Conservation (phyloP, 805 yeast genomes). For the Soucietia sequanensis region DNA sequence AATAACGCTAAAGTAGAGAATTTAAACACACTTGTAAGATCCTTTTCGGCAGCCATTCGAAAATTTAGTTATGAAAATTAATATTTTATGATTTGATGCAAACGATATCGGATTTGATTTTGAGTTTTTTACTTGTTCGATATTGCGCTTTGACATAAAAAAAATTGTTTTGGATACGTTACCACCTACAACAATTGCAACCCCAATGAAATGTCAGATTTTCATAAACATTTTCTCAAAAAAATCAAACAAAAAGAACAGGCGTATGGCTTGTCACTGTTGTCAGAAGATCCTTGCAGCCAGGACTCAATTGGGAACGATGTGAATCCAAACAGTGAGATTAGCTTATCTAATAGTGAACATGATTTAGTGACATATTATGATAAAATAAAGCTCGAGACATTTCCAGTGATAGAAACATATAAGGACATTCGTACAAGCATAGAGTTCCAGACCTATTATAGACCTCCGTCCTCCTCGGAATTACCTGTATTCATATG, state of each 20-base stretch:
- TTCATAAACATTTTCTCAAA: constrained; percentile 25
- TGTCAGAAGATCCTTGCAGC: constrained; percentile 20
- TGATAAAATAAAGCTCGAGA: background rate
- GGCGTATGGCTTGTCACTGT: constrained; percentile 17
- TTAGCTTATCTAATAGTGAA: too few relatives aligned
- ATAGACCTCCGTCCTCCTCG: constrained; percentile 44
- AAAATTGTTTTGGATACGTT: background rate
- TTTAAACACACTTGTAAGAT: constrained; percentile 19
- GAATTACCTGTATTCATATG: constrained; percentile 61
- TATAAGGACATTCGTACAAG: too few relatives aligned
- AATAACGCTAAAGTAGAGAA: constrained; percentile 36
- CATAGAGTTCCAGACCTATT: constrained; percentile 47
- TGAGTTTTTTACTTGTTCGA: background rate
- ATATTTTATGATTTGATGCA: too few relatives aligned
- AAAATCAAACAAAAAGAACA: constrained; percentile 22
- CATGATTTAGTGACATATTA: too few relatives aligned
- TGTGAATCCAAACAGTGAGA: too few relatives aligned
- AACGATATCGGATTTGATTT: too few relatives aligned
- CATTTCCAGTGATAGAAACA: background rate
- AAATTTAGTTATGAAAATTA: too few relatives aligned
- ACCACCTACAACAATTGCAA: too few relatives aligned
- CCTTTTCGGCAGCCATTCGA: constrained; percentile 5
- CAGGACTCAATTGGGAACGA: too few relatives aligned
- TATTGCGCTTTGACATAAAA: background rate
- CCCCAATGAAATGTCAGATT: constrained; percentile 30